Evolutionary conservation across 805 yeast genomes (phyloP), one percentile per base, ranked within the genome.

Genomic region (Saturnispora bothae): DNA sequence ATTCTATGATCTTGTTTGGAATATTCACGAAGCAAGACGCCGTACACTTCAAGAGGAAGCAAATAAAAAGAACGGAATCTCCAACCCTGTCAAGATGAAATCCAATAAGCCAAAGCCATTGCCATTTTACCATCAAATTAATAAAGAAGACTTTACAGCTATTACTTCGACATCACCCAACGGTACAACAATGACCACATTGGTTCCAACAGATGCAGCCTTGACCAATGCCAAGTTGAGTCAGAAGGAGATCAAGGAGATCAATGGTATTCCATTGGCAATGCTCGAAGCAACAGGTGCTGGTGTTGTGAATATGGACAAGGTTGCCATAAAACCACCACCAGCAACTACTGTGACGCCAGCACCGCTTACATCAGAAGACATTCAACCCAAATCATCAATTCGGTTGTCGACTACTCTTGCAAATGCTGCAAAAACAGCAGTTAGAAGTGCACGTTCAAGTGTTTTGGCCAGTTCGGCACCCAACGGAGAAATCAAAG

Each of bases 11-110:
- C 66, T 88, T 37, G 89, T 88, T 10, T 86, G 95, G 86, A 82
- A 94, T 56, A 80, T 88, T 34, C 96, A 88, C 58, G 96, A 88
- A 53, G 96, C 95, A 1, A 68, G 94, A 54, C 67, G 96, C 54
- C 65, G 94, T 38, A 68, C 71, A 27, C 50, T 68, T 34, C 71
- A 67, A 42, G 58, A 56, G 31, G 34, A 36, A 13, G 63, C 65
- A 22, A 53, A 59, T 27, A 39, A 40, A 14, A 29, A 31, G 28
- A 42, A 19, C 15, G 19, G 23, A 7, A 33, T n/a, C 1, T 22
- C 33, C 2, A 30, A 39, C 12, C 20, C 34, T 4, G 3, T 7
- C 2, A 38, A 31, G 13, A 33, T 31, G 3, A 49, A 46, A 23
- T 33, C 39, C 16, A 16, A 22, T 46, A 56, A 57, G 60, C 68